Base-by-base conservation (phyloP, 2,329 filamentous ascomycete species). In the Diaporthe nobilis region DNA sequence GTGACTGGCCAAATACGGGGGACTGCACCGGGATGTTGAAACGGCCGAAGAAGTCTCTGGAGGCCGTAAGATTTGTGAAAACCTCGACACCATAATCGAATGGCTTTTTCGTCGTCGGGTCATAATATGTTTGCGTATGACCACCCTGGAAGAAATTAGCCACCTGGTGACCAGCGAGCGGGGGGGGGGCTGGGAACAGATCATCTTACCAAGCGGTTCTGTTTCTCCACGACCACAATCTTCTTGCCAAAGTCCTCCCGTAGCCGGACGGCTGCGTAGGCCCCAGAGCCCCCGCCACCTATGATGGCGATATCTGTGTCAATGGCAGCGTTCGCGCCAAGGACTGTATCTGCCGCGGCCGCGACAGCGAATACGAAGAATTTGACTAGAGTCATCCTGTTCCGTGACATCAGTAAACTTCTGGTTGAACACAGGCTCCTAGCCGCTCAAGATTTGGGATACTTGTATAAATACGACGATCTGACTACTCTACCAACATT, bases 231-330 rank as follows among this genome's bases (percentile, higher is more conserved):
- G 28, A 67, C 61, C 25, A 67, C 61, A 4, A 67, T 67, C 1
- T 34, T 51, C 28, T 67, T 49, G 20, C 61, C 61, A 67, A 49
- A 67, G 28, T 67, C 61, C 61, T 67, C 61, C 9, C 61, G 42
- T 67, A 67, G 4, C 3, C 42, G 61, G 5, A 67, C 44, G 4
- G 61, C 61, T 51, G 61, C 61, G 44, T 49, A 67, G 12, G 61
- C 42, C 20, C 61, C 61, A 15, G 61, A 67, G 28, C 10, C 42
- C 61, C 61, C 61, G 25, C 42, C 61, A 34, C 61, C 61, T 15
- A 67, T 34, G 61, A 67, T 34, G 25, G 28, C 61, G 17, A 67
- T 10, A 9, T 67, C 61, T 37, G 12, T 49, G 28, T 67, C 28
- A 25, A 67, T 25, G 28, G 12, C 44, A 67, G 44, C 20, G 42